These are phyloP conservation scores for Wickerhamiella slavikovae DNA, from an alignment of 805 yeast species.

Conservation along the genomic window DNA sequence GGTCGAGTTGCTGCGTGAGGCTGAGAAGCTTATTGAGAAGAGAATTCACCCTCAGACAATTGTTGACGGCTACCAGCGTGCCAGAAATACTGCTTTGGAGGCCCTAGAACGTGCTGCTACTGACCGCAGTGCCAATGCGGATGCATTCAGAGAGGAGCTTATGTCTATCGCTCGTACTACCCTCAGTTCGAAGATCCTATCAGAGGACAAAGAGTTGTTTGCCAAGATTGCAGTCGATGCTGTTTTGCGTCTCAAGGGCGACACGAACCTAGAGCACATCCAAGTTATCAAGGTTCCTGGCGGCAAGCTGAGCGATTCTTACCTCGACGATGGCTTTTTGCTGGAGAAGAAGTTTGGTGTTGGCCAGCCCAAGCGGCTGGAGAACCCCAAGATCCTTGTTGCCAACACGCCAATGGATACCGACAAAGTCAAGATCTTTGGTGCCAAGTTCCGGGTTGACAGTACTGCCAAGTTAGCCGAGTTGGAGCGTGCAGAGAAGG, in stretches of 20 bases:
- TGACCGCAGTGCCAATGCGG: constrained; percentile 41
- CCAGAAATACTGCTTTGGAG: constrained; percentile 59
- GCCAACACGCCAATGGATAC: constrained; percentile 92
- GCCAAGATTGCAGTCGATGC: constrained; percentile 89
- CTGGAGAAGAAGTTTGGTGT: constrained; percentile 84
- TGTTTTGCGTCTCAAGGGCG: constrained; percentile 65
- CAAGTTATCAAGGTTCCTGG: constrained; percentile 88
- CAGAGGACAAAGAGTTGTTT: constrained; percentile 87
- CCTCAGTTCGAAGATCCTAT: constrained; percentile 72
- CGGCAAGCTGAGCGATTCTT: constrained; percentile 79
- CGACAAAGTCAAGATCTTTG: constrained; percentile 91
- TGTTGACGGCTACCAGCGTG: constrained; percentile 86
- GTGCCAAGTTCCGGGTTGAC: constrained; percentile 94
- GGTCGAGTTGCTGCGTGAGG: constrained; percentile 87
- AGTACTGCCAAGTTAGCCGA: constrained; percentile 87
- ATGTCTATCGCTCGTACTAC: constrained; percentile 83
- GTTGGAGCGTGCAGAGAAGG: constrained; percentile 81
- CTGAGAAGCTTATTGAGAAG: constrained; percentile 76
- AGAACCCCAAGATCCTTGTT: constrained; percentile 69
- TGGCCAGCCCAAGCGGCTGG: constrained; percentile 71
- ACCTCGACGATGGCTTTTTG: constrained; percentile 88
- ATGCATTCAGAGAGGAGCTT: constrained; percentile 52
- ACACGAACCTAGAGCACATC: constrained; percentile 75
- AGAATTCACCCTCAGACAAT: constrained; percentile 96
- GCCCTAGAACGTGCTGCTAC: constrained; percentile 65